Evolutionary conservation across 2,329 filamentous ascomycete genomes (phyloP), one percentile per base, ranked within the genome.

Genomic region (Drechslerella dactyloides): DNA sequence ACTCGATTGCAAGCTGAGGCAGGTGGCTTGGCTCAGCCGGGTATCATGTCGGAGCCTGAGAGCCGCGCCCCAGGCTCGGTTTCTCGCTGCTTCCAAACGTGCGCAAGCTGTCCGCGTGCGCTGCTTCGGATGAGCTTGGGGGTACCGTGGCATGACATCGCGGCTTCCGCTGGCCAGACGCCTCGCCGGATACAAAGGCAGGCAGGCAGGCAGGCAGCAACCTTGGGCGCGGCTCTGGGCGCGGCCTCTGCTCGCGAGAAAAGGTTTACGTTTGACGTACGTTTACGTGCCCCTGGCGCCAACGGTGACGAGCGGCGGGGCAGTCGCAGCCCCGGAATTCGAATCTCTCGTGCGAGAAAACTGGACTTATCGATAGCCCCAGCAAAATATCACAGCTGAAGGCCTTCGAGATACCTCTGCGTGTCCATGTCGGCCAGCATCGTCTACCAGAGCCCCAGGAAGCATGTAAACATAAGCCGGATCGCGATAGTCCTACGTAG

Each of bases 341-440:
- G 24, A 40, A 52, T 69, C 58, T 69, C 65, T 69, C 65, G 65
- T 69, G 65, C 65, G 65, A 69, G 65, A 69, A 42, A 58, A 13
- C 21, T 6, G 35, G 11, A 21, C 64, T 61, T 69, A 69, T 69
- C 53, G 58, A 69, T 69, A 69, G 65, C 65, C 44, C 51, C 11
- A 42, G 37, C 37, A 42, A 42, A 42, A 15, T 15, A 42, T 17
- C 2, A 15, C 13, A 17, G n/a, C 37, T 42, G 37, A 3, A 4
- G 37, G 4, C 2, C 37, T 13, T 15, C 37, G 3, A 42, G 37
- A 42, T 33, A 8, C 27, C 37, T 15, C 3, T 13, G 37, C 11
- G 37, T 33, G 27, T 8, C 27, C 27, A 42, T 42, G 37, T 42
- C n/a, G 13, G n/a, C 4, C n/a, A 42, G 37, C 13, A 42, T 42